Evolutionary conservation across 1,284 basidiomycete genomes (phyloP).

Genomic region (Leucoagaricus sp.): DNA sequence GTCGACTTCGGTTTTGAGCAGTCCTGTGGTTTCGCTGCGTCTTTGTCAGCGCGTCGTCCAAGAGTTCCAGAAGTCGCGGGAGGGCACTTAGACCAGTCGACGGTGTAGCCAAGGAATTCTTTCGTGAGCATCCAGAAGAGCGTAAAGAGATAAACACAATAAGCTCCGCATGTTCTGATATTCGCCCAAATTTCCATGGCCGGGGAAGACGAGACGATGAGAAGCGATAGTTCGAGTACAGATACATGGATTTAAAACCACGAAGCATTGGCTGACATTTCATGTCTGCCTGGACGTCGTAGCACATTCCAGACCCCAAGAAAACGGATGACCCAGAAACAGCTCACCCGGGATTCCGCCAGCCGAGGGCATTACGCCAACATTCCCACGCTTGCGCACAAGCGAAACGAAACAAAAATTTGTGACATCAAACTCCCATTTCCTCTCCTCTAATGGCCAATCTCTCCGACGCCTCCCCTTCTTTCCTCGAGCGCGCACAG

Average conservation of each 20-base stretch:
- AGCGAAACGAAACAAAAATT: slow-evolving; percentile 9
- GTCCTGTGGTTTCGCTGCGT: too few relatives aligned
- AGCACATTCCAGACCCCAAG: too few relatives aligned
- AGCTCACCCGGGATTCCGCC: too few relatives aligned
- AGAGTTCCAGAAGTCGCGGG: not conserved
- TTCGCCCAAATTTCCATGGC: not conserved
- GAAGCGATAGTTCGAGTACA: not conserved
- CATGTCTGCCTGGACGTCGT: not conserved
- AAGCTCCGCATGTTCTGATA: not conserved
- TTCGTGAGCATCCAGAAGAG: slow-evolving; percentile 2
- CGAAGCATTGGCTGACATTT: not conserved
- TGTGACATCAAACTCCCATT: slow-evolving; percentile 3
- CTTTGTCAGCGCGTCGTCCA: not conserved
- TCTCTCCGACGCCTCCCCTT: slow-evolving; percentile 16
- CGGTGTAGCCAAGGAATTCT: not conserved
- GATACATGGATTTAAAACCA: not conserved
- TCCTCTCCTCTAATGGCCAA: too few relatives aligned
- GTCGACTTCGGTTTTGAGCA: not conserved
- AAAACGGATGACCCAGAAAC: too few relatives aligned
- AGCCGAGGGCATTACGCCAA: slow-evolving; percentile 15
- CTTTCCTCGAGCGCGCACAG: slow-evolving; percentile 55
- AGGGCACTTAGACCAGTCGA: not conserved
- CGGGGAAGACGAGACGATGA: not conserved
- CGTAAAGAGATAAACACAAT: not conserved
- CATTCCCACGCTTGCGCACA: slow-evolving; percentile 9